phyloP scores from a whole-genome alignment of 116 monocot genomes.

The Papilionanthe hybrid region DNA sequence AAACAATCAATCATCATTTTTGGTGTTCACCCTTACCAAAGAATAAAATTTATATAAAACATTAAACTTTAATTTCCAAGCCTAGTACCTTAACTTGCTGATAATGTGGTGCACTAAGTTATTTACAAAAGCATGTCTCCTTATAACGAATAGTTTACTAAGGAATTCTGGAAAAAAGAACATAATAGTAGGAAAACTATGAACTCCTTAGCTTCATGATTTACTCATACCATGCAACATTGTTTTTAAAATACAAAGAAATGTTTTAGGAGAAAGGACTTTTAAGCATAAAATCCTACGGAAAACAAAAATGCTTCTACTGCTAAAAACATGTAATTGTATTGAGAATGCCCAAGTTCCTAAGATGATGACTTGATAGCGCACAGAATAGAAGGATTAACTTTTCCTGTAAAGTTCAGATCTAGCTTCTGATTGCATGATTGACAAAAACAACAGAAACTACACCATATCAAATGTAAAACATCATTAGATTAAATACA shows the following conservation, averaged over 20 bases:
- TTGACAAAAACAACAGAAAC: neutral
- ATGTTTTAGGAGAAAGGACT: neutral
- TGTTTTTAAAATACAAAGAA: neutral
- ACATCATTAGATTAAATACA: neutral
- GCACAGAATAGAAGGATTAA: too few species aligned
- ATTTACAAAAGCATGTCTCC: neutral
- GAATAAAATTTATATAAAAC: neutral
- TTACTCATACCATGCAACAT: neutral
- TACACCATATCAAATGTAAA: neutral
- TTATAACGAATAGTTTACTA: neutral
- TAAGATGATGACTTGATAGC: too few species aligned
- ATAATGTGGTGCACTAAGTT: neutral
- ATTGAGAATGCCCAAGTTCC: neutral
- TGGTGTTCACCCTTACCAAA: neutral
- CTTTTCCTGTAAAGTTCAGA: neutral
- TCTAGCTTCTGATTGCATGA: neutral
- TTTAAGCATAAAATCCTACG: neutral
- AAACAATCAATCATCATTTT: neutral
- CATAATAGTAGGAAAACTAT: neutral
- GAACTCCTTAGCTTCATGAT: neutral
- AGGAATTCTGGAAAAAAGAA: neutral
- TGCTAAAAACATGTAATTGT: neutral
- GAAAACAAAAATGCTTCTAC: neutral
- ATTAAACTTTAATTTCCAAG: neutral
- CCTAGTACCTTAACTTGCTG: neutral